Base-by-base conservation (phyloP, 768 basidiomycete species). In the Mrakia blollopis region DNA sequence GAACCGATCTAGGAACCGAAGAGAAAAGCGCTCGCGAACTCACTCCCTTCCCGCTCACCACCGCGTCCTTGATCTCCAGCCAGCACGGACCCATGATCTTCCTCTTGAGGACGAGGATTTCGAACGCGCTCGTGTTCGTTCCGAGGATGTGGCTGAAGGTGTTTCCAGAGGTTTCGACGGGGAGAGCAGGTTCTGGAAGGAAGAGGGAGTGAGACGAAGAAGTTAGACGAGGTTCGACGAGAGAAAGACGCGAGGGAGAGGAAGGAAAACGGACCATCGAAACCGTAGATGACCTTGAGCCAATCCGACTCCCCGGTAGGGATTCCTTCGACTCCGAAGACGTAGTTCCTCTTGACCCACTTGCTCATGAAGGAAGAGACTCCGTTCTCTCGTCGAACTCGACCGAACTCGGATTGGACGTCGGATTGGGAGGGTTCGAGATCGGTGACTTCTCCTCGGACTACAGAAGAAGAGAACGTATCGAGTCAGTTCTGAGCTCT, bases 51-150 rank as follows among this genome's bases (percentile, higher is more conserved):
- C 89, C 85, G 69, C 91, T 92, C 25, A 95, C 85, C 32, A 87
- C 84, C 1, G 91, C 90, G 65, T 90, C 87, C 84, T 91, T 91
- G 79, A 99, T 88, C 75, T 90, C 87, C 63, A 99, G 85, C 97
- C 97, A 99, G 82, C 97, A 98, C 0, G 97, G 95, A 0, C 97
- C 97, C 94, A 98, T 98, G 76, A 98, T 97, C 85, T 95, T 97
- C 44, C 94, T 89, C 83, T 98, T 98, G 65, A 98, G 80, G 2
- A 94, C 95, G 28, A 99, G 88, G 14, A 93, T 85, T 82, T 98
- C 97, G 80, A 99, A 99, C 0, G 96, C 91, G 72, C 86, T 92
- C 8, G 94, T 96, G 79, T 89, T 94, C 3, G 95, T 91, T 18
- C 97, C 97, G 80, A 98, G 91, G 16, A 98, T 90, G 75, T 88